Percentiles rank a stretch among this genome's conserved stretches.
Conservation (phyloP, 768 basidiomycete genomes). For the Tulasnella calospora region DNA sequence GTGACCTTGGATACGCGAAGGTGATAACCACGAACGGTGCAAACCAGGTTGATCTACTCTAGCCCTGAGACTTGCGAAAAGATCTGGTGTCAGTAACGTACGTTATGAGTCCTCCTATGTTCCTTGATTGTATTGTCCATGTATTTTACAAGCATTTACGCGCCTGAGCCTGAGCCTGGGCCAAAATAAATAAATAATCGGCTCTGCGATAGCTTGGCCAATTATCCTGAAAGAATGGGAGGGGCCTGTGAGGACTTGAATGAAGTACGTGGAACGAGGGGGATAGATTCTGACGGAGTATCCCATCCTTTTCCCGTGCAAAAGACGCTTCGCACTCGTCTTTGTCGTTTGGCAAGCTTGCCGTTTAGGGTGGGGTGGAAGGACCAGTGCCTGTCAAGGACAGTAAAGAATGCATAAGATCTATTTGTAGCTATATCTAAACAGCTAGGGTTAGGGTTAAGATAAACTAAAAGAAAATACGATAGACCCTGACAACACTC, state of each 20-base stretch:
- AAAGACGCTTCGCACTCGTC: not conserved
- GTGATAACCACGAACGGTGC: conserved; percentile 18
- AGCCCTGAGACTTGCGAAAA: not conserved
- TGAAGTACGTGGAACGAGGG: too few species aligned
- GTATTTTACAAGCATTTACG: not conserved
- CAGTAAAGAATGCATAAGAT: not conserved
- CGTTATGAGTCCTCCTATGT: not conserved
- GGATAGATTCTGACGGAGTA: not conserved
- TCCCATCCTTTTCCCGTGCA: not conserved
- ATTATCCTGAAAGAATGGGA: not conserved
- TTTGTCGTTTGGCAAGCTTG: not conserved
- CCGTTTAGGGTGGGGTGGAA: not conserved
- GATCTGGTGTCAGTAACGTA: not conserved
- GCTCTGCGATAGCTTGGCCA: not conserved
- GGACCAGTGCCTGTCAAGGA: too few species aligned
- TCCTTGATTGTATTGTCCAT: not conserved
- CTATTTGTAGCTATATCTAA: too few species aligned
- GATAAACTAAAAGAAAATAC: not conserved
- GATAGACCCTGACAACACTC: conserved; percentile 32
- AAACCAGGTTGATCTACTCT: conserved; percentile 1
- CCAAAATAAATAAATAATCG: not conserved
- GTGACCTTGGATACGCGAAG: conserved; percentile 10
- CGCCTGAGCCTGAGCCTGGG: not conserved
- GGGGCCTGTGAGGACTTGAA: too few species aligned
- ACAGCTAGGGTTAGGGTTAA: conserved; percentile 18